A percentile compares a stretch with the other conserved stretches of the same genome.
Conservation (phyloP, 106 monocot genomes). For the Platanthera guangdongensis region DNA sequence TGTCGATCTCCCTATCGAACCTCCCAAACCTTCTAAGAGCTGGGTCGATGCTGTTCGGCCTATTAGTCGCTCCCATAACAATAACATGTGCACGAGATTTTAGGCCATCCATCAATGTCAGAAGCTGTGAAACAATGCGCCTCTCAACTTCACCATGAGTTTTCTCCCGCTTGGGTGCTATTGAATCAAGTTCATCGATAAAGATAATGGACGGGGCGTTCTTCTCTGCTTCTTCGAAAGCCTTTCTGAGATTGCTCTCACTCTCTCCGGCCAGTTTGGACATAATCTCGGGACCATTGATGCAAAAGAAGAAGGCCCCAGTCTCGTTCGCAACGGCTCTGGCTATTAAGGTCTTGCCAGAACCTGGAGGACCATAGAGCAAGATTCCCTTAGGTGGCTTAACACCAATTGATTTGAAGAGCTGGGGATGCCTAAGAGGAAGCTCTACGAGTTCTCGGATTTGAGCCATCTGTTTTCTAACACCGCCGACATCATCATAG, state of each 20-base stretch:
- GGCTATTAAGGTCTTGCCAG: slow-evolving; percentile 88
- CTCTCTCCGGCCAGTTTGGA: slow-evolving; percentile 92
- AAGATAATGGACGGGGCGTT: slow-evolving; percentile 93
- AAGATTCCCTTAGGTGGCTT: slow-evolving; percentile 91
- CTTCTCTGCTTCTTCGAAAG: slow-evolving; percentile 95
- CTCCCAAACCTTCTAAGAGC: slow-evolving; percentile 89
- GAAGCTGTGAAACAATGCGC: slow-evolving; percentile 83
- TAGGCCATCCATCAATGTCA: slow-evolving; percentile 87
- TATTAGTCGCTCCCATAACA: slow-evolving; percentile 88
- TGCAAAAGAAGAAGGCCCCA: slow-evolving; percentile 89
- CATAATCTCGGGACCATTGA: slow-evolving; percentile 95
- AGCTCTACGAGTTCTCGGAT: slow-evolving; percentile 88
- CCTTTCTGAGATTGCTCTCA: slow-evolving; percentile 92
- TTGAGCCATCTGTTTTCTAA: slow-evolving; percentile 88
- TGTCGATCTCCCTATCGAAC: slow-evolving; percentile 91
- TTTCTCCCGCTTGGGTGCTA: slow-evolving; percentile 89
- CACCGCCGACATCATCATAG: slow-evolving; percentile 90
- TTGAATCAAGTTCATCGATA: slow-evolving; percentile 87
- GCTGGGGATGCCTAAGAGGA: slow-evolving; percentile 87
- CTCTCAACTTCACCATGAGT: slow-evolving; percentile 93
- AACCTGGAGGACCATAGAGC: slow-evolving; percentile 89
- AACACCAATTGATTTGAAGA: slow-evolving; percentile 93
- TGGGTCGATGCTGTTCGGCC: slow-evolving; percentile 90
- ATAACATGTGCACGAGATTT: slow-evolving; percentile 88
- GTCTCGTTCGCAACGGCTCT: slow-evolving; percentile 91